A percentile compares a stretch with the other conserved stretches of the same genome.
phyloP scores from a whole-genome alignment of 179 eudicot genomes.

The Heliamphora pulchella region DNA sequence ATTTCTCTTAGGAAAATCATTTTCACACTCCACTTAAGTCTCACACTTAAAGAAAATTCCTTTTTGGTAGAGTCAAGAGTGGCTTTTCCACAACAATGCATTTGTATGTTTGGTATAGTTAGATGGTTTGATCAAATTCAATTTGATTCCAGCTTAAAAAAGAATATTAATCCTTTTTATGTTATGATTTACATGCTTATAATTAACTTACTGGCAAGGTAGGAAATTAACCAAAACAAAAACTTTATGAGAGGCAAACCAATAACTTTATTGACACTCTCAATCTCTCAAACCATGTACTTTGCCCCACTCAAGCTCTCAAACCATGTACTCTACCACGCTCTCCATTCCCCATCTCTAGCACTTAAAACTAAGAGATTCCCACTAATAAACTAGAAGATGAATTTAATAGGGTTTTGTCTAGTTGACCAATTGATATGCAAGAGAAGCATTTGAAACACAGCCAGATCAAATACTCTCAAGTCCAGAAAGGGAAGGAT shows the following conservation, averaged over 20 bases:
- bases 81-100: not conserved
- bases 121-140: not conserved
- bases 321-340: not conserved
- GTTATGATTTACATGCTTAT: too few relatives aligned
- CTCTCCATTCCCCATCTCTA: not conserved
- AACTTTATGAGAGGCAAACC: not conserved
- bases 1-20: too few relatives aligned
- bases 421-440: too few relatives aligned
- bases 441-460: not conserved
- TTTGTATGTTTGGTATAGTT: not conserved
- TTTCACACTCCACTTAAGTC: too few relatives aligned
- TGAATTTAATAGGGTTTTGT: not conserved
- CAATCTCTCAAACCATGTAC: too few relatives aligned
- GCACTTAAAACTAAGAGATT: not conserved
- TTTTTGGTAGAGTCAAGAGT: too few relatives aligned
- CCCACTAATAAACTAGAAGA: not conserved
- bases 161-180: too few relatives aligned
- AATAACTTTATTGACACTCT: not conserved
- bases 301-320: too few relatives aligned
- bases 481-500: not conserved
- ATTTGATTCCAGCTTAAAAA: too few relatives aligned
- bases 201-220: too few relatives aligned
- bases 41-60: too few relatives aligned
- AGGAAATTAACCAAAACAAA: not conserved
- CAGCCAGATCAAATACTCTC: not conserved